A percentile compares a stretch with the other conserved stretches of the same genome.
Evolutionary conservation across 805 yeast species (phyloP).

Genomic region (Saturnispora kantuleensis): DNA sequence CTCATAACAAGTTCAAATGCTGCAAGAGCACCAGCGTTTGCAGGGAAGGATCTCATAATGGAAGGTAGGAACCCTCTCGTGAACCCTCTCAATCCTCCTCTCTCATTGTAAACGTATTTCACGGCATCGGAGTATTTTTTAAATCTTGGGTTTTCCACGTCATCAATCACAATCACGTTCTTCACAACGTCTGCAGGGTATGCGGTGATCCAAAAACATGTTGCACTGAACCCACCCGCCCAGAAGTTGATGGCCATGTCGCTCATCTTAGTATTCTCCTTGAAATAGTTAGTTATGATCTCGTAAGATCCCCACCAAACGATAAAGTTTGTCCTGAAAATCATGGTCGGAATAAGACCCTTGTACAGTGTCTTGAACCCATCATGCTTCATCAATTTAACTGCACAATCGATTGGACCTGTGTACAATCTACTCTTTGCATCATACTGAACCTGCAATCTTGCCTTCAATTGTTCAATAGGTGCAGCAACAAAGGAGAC

Average conservation of each 20-base stretch:
- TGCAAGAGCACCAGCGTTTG: conserved; percentile 87
- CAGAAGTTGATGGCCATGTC: conserved; percentile 73
- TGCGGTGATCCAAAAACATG: conserved; percentile 82
- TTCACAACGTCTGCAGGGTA: conserved; percentile 86
- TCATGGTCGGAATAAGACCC: conserved; percentile 77
- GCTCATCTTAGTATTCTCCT: conserved; percentile 52
- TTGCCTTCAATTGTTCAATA: conserved; percentile 79
- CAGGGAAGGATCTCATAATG: conserved; percentile 78
- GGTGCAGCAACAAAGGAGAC: conserved; percentile 96
- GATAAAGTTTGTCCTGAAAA: conserved; percentile 76
- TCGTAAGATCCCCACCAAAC: conserved; percentile 96
- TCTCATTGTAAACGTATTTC: conserved; percentile 48
- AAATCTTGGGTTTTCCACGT: conserved; percentile 60
- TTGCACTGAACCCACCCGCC: conserved; percentile 85
- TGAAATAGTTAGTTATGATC: conserved; percentile 59
- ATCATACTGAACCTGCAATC: conserved; percentile 85
- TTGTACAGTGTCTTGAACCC: conserved; percentile 71
- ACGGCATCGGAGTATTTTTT: conserved; percentile 67
- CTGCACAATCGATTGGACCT: conserved; percentile 75
- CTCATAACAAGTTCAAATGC: conserved; percentile 83
- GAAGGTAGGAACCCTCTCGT: conserved; percentile 76
- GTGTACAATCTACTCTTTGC: conserved; percentile 52
- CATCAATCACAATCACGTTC: conserved; percentile 76
- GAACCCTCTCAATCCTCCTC: conserved; percentile 59
- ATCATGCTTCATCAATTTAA: conserved; percentile 43